Base-by-base conservation (phyloP, 176 grass and related monocot genomes). In the Panicum miliaceum region DNA sequence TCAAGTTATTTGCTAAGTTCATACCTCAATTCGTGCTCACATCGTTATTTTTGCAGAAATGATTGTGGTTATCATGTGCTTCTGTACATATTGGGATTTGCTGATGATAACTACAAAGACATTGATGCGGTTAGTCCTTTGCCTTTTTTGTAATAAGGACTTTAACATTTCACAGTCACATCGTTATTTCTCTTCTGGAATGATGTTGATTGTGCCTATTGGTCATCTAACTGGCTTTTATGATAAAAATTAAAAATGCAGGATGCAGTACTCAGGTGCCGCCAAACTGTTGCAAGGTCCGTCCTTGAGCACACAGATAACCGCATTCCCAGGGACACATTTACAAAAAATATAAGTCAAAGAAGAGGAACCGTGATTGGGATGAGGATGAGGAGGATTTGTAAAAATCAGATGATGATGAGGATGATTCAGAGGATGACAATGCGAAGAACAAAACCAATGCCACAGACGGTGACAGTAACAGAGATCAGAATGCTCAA, bases 241-340 rank as follows among this genome's bases (percentile, higher is more conserved):
- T n/a, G n/a, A n/a, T n/a, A n/a, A n/a, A n/a, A n/a, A n/a, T n/a
- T 59, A 59, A 59, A 59, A 23, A 59, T 59, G 57, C 57, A 59
- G n/a, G 57, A 59, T 3, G n/a, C 25, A 11, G 8, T 59, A 22
- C 57, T 3, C 57, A 59, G 25, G 0, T 59, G n/a, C n/a, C n/a
- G 57, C n/a, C 6, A 59, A 59, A 12, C 3, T 2, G 26, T 9
- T 59, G 57, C 57, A 25, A 10, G 57, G 57, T 26, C 26, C 20
- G n/a, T 59, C 57, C 57, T 59, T 59, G 57, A 59, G n/a, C n/a
- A n/a, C 10, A 3, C 26, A 26, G 56, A 61, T 12, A 23, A 61
- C 9, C 3, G 3, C 9, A n/a, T n/a, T n/a, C 4, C 4, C 8
- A 61, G 58, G 3, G 58, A 23, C 23, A 3, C 58, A 61, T 61